These are phyloP conservation scores for Psidium guajava DNA, from an alignment of 345 rosid species.

Conservation along the genomic window DNA sequence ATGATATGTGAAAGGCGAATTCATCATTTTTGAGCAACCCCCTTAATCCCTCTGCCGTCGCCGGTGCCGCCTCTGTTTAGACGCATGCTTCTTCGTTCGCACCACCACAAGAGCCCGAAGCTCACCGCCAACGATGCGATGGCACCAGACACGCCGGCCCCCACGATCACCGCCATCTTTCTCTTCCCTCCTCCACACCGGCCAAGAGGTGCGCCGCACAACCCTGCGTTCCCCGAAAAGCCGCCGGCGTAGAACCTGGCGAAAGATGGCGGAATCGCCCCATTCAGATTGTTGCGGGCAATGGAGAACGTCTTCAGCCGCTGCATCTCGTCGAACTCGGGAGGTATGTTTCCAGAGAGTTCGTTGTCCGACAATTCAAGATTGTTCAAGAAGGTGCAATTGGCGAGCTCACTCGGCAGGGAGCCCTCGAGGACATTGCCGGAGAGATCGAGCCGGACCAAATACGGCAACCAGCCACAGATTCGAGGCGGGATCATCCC, in stretches of 20 bases:
- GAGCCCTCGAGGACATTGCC: slow-evolving; percentile 25
- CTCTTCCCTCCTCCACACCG: slow-evolving; percentile 23
- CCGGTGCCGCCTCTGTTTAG: not conserved
- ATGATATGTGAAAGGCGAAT: not conserved
- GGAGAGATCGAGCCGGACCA: slow-evolving; percentile 40
- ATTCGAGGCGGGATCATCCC: slow-evolving; percentile 33
- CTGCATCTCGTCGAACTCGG: slow-evolving; percentile 17
- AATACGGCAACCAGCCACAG: slow-evolving; percentile 36
- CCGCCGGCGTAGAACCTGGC: slow-evolving; percentile 9
- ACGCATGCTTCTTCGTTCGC: not conserved
- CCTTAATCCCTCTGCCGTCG: not conserved
- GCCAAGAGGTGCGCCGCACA: slow-evolving; percentile 41
- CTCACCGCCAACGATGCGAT: slow-evolving; percentile 19
- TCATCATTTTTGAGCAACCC: not conserved
- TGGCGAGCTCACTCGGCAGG: slow-evolving; percentile 27
- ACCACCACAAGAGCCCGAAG: slow-evolving; percentile 36
- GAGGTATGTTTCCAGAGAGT: slow-evolving; percentile 35
- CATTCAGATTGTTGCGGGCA: slow-evolving; percentile 25
- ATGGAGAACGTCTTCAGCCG: slow-evolving; percentile 30
- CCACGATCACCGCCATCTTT: slow-evolving; percentile 17
- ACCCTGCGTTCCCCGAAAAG: slow-evolving; percentile 21
- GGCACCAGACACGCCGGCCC: slow-evolving; percentile 33
- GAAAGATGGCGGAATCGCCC: slow-evolving; percentile 33
- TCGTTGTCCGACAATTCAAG: slow-evolving; percentile 20
- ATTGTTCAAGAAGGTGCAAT: slow-evolving; percentile 36